Percentiles rank a stretch among this genome's conserved stretches.
These are phyloP conservation scores for Mucor irregularis DNA, from an alignment of 371 early-diverging fungal genomes.

Conservation along the genomic window DNA sequence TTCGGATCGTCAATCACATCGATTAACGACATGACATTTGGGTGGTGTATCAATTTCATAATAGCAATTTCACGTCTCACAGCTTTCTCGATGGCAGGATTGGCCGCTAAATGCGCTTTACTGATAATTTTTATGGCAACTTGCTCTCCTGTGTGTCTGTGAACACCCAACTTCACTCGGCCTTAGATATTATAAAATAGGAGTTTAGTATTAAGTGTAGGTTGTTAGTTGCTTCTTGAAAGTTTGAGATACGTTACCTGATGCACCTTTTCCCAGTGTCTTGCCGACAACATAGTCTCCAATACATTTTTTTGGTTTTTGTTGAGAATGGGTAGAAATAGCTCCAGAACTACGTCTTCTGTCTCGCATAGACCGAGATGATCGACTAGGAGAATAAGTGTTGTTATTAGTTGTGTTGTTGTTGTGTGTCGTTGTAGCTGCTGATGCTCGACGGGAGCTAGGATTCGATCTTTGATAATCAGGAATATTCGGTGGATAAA, in stretches of 20 bases:
- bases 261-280: conserved; percentile 54
- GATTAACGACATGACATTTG: conserved; percentile 65
- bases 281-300: conserved; percentile 55
- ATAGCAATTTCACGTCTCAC: conserved; percentile 77
- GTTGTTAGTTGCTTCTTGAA: neutral
- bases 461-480: conserved; percentile 17
- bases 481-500: conserved; percentile 13
- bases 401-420: too few relatives aligned
- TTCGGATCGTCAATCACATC: conserved; percentile 74
- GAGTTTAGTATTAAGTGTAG: neutral
- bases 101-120: conserved; percentile 46
- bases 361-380: conserved; percentile 34
- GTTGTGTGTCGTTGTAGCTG: conserved; percentile 25
- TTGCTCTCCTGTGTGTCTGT: conserved; percentile 45
- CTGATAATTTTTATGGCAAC: conserved; percentile 55
- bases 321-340: conserved; percentile 34
- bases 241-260: conserved; percentile 31
- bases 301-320: conserved; percentile 46
- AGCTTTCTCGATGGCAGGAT: conserved; percentile 66
- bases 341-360: conserved; percentile 47
- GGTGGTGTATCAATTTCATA: conserved; percentile 70
- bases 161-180: conserved; percentile 49
- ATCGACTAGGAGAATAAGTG: conserved; percentile 11
- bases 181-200: conserved; percentile 23
- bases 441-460: conserved; percentile 33